Evolutionary conservation across 257 asterid species (phyloP), one percentile per base, ranked within the genome.

Genomic region (Jacaranda mimosifolia): DNA sequence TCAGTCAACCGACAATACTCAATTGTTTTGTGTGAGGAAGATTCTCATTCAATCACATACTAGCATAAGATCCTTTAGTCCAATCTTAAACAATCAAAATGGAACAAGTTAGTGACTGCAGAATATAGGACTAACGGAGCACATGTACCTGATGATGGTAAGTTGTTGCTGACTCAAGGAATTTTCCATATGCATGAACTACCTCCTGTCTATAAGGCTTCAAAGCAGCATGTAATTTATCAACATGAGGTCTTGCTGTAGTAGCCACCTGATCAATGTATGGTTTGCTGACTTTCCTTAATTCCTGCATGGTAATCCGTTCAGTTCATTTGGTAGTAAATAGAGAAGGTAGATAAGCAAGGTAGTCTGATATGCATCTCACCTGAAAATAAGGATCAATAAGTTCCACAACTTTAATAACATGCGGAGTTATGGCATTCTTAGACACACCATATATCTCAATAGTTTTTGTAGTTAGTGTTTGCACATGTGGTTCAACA

Each of bases 331-430:
- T 9, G 63, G 56, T 15, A 49, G 79, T 67, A 17, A 49, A 60
- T 10, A 15, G 19, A 15, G 9, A 72, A 68, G 64, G 68, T 38
- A 72, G 52, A 68, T 46, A 38, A 77, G 49, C 13, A 32, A 46
- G 46, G 21, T n/a, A 7, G 49, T 19, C n/a, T 3, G 69, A 77
- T n/a, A 21, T 68, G 18, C 42, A 73, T 38, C 35, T 72, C 72
- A 92, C 98, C 97, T 83, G 98, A 74, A 79, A 89, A 74, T 89
- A 88, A 78, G 98, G 97, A 86, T 83, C 83, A 36, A 81, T 86
- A 26, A 89, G 64, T 76, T 88, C 97, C 86, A 81, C 82, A 71
- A 68, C 89, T 83, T 76, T 87, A 78, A 78, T 39, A 59, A 88
- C 39, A 79, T 85, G 90, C 18, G 91, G 96, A 42, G 87, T 80